Evolutionary conservation across 83 land plant species (phyloP), one percentile per base, ranked within the genome.

Genomic region (Larix sibirica): DNA sequence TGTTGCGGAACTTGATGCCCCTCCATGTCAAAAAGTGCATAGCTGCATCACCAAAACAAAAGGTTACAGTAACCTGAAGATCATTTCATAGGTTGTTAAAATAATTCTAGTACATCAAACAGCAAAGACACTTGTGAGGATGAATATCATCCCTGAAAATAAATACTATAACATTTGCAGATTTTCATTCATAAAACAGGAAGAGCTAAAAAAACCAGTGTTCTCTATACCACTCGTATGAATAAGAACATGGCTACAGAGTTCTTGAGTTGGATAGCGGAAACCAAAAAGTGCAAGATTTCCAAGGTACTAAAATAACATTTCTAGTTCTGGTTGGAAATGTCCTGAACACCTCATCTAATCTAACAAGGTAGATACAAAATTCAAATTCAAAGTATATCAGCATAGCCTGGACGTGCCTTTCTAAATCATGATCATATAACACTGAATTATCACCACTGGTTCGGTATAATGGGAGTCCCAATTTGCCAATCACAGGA

Each of bases 341-440:
- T 7, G 77, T 44, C n/a, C 44, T 20, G 23, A 50, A 44, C 14
- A n/a, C 28, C 13, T 58, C 3, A 21, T 73, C 77, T 42, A 73
- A 42, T 33, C 16, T 36, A 69, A 17, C 44, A 73, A 44, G 56
- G 28, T 14, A 31, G 44, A 73, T 38, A 73, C 24, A 73, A 4
- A 73, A 44, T 21, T 21, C 38, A 42, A 54, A 12, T 54, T 12
- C 58, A 54, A 54, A 54, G 13, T 54, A 12, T 12, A 10, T 10
- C 58, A 3, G 58, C 58, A 54, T 54, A 13, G 58, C 58, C 58
- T 54, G 14, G 10, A 42, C 86, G 2, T 90, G 91, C 99, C 99
- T 97, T 81, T 96, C 96, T 24, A 97, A 78, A 87, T 97, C 99
- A 93, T 97, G 99, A 81, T 97, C 99, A 90, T 96, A 97, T 40